phyloP scores from a whole-genome alignment of 805 yeast genomes.

The Nakazawaea populi region DNA sequence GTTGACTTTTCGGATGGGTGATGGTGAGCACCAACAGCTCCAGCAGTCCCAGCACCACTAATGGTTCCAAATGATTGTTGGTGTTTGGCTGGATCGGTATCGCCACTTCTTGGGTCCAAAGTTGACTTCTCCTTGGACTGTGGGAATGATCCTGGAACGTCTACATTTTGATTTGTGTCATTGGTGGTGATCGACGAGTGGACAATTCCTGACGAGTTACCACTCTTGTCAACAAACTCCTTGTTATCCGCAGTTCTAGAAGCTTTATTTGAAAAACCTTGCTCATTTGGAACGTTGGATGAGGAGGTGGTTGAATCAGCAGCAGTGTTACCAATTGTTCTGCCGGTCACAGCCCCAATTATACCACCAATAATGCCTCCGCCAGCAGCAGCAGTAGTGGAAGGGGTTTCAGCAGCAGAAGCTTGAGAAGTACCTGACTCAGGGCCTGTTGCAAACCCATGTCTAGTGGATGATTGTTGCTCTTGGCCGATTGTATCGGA shows the following conservation, averaged over 20 bases:
- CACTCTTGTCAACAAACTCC: background rate
- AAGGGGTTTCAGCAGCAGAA: background rate
- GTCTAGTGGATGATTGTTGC: background rate
- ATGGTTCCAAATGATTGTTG: background rate
- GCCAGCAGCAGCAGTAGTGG: background rate
- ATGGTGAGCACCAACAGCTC: too few relatives aligned
- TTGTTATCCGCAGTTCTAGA: background rate
- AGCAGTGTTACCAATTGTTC: background rate
- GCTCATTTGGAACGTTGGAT: background rate
- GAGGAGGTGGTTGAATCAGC: too few relatives aligned
- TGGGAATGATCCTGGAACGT: background rate
- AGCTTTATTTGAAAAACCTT: background rate
- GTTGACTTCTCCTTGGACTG: background rate
- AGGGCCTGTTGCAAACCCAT: background rate
- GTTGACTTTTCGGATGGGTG: too few relatives aligned
- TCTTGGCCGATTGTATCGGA: background rate
- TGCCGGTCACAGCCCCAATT: constrained; percentile 11
- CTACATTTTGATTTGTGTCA: background rate
- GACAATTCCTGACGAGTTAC: background rate
- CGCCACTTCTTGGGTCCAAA: background rate
- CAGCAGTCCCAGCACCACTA: background rate
- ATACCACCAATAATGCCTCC: constrained; percentile 10
- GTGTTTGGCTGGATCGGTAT: background rate
- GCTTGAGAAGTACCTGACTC: background rate
- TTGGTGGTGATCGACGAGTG: background rate